phyloP scores from a whole-genome alignment of 2,329 filamentous ascomycete genomes.

The Cercospora sesami region DNA sequence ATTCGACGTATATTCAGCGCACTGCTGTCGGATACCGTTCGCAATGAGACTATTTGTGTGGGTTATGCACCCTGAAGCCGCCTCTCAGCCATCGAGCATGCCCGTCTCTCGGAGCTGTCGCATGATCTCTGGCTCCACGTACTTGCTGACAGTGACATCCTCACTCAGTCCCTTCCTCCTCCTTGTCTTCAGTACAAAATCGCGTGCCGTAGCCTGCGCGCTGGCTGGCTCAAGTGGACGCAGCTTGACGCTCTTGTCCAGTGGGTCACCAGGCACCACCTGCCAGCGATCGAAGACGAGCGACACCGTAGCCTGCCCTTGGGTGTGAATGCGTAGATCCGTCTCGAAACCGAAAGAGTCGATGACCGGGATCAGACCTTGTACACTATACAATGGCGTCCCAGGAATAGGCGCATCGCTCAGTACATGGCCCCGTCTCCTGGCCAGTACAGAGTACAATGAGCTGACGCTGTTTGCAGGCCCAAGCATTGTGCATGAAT shows the following conservation, averaged over 20 bases:
- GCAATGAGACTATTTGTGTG: neutral
- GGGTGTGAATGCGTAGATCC: conserved; percentile 91
- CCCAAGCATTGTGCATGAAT: conserved; percentile 88
- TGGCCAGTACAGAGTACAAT: conserved; percentile 87
- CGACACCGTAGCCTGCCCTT: conserved; percentile 85
- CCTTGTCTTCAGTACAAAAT: conserved; percentile 96
- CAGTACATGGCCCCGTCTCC: conserved; percentile 86
- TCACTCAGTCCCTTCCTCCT: conserved; percentile 90
- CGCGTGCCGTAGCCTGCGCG: conserved; percentile 84
- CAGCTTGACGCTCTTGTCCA: conserved; percentile 81
- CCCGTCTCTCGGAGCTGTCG: conserved; percentile 84
- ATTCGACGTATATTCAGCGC: neutral
- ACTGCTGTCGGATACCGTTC: neutral
- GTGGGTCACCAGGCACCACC: conserved; percentile 90
- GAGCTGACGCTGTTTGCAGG: conserved; percentile 84
- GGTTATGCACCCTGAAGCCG: neutral
- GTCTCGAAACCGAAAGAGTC: conserved; percentile 98
- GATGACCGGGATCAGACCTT: conserved; percentile 89
- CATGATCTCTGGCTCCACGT: conserved; percentile 92
- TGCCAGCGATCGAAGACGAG: conserved; percentile 95
- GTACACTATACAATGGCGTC: conserved; percentile 88
- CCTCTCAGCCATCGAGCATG: conserved; percentile 54
- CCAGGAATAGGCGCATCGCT: conserved; percentile 93
- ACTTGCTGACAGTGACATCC: conserved; percentile 93
- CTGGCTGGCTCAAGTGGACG: conserved; percentile 83